Conservation (phyloP, 768 basidiomycete genomes). For the Royoungia palumana region DNA sequence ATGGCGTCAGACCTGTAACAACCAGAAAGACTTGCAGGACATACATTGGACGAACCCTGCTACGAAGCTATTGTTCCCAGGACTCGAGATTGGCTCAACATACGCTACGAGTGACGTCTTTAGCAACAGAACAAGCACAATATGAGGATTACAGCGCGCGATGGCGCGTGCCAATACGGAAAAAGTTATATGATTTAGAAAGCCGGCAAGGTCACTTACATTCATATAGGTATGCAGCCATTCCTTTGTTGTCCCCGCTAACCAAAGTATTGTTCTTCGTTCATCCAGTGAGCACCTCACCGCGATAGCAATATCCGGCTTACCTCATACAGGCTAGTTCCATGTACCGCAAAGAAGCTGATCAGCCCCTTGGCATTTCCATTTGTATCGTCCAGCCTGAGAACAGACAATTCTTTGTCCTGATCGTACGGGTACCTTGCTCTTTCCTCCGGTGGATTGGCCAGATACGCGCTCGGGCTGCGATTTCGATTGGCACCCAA, state of each 20-base stretch:
- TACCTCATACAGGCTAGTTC: conserved; percentile 76
- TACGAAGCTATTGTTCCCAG: conserved; percentile 67
- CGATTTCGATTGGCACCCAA: conserved; percentile 70
- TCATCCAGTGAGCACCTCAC: not conserved
- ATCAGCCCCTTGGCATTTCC: conserved; percentile 64
- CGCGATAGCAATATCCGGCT: not conserved
- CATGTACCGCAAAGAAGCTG: conserved; percentile 77
- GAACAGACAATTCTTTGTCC: conserved; percentile 68
- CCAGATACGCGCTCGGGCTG: conserved; percentile 71
- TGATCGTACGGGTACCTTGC: conserved; percentile 65
- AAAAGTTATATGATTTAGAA: not conserved
- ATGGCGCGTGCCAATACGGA: not conserved
- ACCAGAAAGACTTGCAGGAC: conserved; percentile 14
- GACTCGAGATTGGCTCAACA: conserved; percentile 60
- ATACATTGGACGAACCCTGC: conserved; percentile 74
- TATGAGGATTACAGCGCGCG: no score
- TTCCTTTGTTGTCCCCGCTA: conserved; percentile 81
- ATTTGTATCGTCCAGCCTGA: conserved; percentile 58
- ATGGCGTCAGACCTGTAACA: no score
- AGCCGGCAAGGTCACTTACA: conserved; percentile 36
- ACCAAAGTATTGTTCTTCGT: conserved; percentile 77
- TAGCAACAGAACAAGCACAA: not conserved
- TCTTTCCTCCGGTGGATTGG: conserved; percentile 69
- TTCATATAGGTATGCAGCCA: conserved; percentile 81
- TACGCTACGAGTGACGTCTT: conserved; percentile 39